A percentile compares a stretch with the other conserved stretches of the same genome.
phyloP scores from a whole-genome alignment of 2,329 filamentous ascomycete species.

The Penicillium brevicompactum region DNA sequence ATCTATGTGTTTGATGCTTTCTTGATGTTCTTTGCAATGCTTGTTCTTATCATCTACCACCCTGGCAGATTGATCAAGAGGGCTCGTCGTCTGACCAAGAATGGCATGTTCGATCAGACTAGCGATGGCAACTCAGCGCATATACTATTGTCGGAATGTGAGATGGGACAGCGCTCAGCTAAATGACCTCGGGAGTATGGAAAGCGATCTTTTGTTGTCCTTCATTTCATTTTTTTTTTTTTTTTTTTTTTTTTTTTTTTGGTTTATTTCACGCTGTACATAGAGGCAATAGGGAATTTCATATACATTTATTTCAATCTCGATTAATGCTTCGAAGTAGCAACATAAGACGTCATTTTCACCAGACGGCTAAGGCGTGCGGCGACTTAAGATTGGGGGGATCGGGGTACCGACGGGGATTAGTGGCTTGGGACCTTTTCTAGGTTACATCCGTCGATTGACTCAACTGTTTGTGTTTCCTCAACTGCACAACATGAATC shows the following conservation, averaged over 20 bases:
- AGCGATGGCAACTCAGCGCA: slow-evolving; percentile 9
- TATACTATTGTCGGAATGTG: slow-evolving; percentile 20
- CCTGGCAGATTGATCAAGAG: slow-evolving; percentile 26
- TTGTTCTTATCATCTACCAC: slow-evolving; percentile 27
- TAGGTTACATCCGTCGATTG: too few relatives aligned
- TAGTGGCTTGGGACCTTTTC: background rate
- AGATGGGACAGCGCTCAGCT: background rate
- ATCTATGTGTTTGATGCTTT: slow-evolving; percentile 38
- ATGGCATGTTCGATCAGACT: slow-evolving; percentile 9
- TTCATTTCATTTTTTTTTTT: background rate
- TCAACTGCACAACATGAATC: background rate
- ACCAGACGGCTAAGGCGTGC: too few relatives aligned
- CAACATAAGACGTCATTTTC: too few relatives aligned
- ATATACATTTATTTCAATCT: too few relatives aligned
- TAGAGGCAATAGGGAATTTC: too few relatives aligned
- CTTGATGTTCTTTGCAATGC: slow-evolving; percentile 28
- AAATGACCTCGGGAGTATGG: background rate
- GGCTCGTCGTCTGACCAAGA: slow-evolving; percentile 15
- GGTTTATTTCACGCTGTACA: too few relatives aligned
- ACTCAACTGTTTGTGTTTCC: too few relatives aligned
- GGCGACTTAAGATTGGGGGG: too few relatives aligned
- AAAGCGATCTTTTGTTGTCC: background rate
- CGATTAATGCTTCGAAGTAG: too few relatives aligned
- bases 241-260: background rate
- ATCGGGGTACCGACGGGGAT: background rate